A percentile compares a stretch with the other conserved stretches of the same genome.
Evolutionary conservation across 257 asterid species (phyloP).

Genomic region (Solanum medicagineum): DNA sequence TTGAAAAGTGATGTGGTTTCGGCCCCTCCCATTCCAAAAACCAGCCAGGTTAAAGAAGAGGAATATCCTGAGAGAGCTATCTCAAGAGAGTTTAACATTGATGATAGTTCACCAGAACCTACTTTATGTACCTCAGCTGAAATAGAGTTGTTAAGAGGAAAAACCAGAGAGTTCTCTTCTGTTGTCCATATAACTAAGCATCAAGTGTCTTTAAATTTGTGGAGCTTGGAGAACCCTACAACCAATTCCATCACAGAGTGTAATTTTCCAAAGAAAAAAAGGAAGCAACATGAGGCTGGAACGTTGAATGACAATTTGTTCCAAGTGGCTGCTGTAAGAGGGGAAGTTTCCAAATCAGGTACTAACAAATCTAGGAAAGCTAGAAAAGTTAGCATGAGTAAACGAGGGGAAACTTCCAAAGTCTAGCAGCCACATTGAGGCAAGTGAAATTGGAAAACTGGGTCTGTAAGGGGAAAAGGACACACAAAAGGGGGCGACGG

Average conservation of each 20-base stretch:
- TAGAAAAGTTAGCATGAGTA: conserved; percentile 4
- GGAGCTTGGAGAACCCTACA: neutral
- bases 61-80: conserved; percentile 4
- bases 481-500: conserved; percentile 8
- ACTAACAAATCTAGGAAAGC: conserved; percentile 11
- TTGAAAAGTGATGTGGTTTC: conserved; percentile 15
- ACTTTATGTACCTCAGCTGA: neutral
- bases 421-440: conserved; percentile 6
- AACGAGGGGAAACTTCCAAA: conserved; percentile 1
- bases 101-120: conserved; percentile 3
- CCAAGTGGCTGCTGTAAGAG: conserved; percentile 1
- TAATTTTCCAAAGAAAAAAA: conserved; percentile 10
- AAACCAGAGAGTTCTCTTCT: neutral
- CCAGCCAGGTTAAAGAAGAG: conserved; percentile 5
- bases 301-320: conserved; percentile 2
- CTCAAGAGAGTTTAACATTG: conserved; percentile 1
- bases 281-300: conserved; percentile 4
- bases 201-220: conserved; percentile 3
- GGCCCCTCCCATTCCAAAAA: conserved; percentile 18
- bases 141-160: neutral
- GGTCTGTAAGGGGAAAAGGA: conserved; percentile 51
- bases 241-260: conserved; percentile 12
- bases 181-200: neutral
- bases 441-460: conserved; percentile 19
- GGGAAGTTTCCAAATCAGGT: conserved; percentile 10